These are phyloP conservation scores for Micractinium conductrix DNA, from an alignment of 139 green algal species.

Conservation along the genomic window DNA sequence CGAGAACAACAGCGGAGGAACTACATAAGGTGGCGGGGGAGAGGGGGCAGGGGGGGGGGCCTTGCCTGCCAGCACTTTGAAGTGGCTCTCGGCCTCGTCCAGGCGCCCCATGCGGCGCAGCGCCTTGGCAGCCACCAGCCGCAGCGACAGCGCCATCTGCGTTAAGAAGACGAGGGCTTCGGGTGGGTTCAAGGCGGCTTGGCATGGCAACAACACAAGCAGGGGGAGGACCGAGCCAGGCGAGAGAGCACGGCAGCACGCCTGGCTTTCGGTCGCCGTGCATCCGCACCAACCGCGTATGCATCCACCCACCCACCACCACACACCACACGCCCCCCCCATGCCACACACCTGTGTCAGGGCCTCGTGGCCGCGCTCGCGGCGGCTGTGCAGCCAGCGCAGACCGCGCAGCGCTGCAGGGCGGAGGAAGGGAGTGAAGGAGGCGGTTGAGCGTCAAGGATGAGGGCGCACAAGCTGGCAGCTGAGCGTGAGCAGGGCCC, in stretches of 20 bases:
- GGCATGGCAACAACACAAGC: neutral
- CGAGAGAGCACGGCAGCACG: too few species aligned
- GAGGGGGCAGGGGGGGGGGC: too few species aligned
- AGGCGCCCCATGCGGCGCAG: constrained; percentile 58
- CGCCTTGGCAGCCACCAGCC: constrained; percentile 55
- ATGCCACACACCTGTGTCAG: constrained; percentile 57
- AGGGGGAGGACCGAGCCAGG: neutral
- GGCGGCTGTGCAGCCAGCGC: constrained; percentile 38
- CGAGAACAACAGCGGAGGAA: too few species aligned
- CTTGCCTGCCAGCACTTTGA: constrained; percentile 55
- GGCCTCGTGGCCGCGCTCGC: constrained; percentile 57
- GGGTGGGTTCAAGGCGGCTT: too few species aligned
- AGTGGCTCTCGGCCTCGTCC: constrained; percentile 63
- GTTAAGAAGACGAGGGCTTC: too few species aligned
- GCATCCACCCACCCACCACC: too few species aligned
- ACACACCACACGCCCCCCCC: too few species aligned
- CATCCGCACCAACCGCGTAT: too few species aligned
- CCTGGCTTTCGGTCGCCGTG: too few species aligned
- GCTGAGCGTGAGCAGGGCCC: too few species aligned
- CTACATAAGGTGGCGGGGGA: too few species aligned
- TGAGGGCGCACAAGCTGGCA: too few species aligned
- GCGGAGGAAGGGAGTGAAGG: neutral
- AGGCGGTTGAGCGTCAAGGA: neutral
- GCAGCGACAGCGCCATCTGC: constrained; percentile 46
- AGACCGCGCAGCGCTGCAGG: constrained; percentile 34